phyloP scores from a whole-genome alignment of 306 rosid species.

The Abrus precatorius region DNA sequence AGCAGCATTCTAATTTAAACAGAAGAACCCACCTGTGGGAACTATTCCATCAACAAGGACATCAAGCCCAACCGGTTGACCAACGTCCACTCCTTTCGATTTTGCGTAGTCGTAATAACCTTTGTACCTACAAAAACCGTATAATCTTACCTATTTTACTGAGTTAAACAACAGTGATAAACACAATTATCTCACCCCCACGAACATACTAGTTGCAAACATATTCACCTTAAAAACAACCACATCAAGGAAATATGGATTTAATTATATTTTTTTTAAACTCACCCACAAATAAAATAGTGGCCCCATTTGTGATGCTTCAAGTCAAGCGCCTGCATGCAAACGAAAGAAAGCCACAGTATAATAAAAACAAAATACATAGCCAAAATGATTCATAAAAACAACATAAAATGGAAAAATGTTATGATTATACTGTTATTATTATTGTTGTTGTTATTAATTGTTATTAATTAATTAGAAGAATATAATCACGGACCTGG shows the following conservation, averaged over 20 bases:
- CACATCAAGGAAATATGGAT: constrained; percentile 19
- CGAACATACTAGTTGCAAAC: not conserved
- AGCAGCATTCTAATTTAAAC: constrained; percentile 6
- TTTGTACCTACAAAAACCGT: constrained; percentile 75
- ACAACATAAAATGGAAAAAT: not conserved
- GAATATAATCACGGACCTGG: constrained; percentile 61
- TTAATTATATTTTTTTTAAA: not conserved
- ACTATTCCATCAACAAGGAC: constrained; percentile 91
- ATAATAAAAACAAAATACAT: constrained; percentile 29
- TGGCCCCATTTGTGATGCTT: constrained; percentile 97
- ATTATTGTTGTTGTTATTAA: not conserved
- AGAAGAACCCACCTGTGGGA: constrained; percentile 74
- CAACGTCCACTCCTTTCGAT: constrained; percentile 70
- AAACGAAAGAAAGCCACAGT: constrained; percentile 22
- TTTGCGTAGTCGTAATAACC: constrained; percentile 79
- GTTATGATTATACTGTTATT: too few species aligned
- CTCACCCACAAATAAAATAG: constrained; percentile 97
- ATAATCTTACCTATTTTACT: not conserved
- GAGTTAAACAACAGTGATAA: too few species aligned
- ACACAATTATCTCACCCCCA: not conserved
- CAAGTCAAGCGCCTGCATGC: constrained; percentile 81
- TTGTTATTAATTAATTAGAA: not conserved
- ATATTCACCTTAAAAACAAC: not conserved
- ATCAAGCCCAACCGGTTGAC: constrained; percentile 84
- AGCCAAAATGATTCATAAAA: constrained; percentile 1